A percentile compares a stretch with the other conserved stretches of the same genome.
Evolutionary conservation across 2,329 filamentous ascomycete species (phyloP).

Genomic region (Teratosphaeria zuluensis): DNA sequence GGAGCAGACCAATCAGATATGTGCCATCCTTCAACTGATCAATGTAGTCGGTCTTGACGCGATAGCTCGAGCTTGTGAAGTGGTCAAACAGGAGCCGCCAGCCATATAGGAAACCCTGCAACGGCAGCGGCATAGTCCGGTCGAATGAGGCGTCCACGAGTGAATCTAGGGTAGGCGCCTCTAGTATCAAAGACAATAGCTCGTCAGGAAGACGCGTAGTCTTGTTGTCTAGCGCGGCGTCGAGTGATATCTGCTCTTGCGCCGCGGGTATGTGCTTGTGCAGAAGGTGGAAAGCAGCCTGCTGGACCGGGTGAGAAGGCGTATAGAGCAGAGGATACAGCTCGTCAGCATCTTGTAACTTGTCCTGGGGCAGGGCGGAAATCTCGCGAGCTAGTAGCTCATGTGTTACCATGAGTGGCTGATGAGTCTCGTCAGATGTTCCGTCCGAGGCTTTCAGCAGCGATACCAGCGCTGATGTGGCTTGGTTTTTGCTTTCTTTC

Average conservation of each 20-base stretch:
- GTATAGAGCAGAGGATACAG: constrained; percentile 70
- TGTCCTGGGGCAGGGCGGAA: constrained; percentile 50
- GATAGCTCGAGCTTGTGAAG: constrained; percentile 53
- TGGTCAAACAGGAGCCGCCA: constrained; percentile 89
- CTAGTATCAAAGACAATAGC: constrained; percentile 70
- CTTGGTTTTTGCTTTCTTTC: constrained; percentile 46
- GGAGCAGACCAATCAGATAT: constrained; percentile 58
- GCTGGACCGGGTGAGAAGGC: constrained; percentile 65
- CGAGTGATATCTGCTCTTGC: constrained; percentile 75
- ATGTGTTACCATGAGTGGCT: constrained; percentile 67
- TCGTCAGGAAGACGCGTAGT: constrained; percentile 71
- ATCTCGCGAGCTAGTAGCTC: constrained; percentile 62
- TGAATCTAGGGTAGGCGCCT: constrained; percentile 61
- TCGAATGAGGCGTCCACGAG: constrained; percentile 57
- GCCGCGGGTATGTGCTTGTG: constrained; percentile 66
- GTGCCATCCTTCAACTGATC: constrained; percentile 67
- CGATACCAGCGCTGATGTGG: constrained; percentile 50
- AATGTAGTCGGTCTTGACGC: constrained; percentile 72
- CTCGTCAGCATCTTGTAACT: constrained; percentile 46
- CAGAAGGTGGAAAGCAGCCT: constrained; percentile 68
- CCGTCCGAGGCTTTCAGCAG: constrained; percentile 47
- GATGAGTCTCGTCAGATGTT: constrained; percentile 44
- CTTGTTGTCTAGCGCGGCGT: constrained; percentile 61
- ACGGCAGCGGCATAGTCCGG: constrained; percentile 53
- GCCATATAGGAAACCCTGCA: constrained; percentile 74